phyloP scores from a whole-genome alignment of 2,329 filamentous ascomycete species.

The Bipolaris zeicola region DNA sequence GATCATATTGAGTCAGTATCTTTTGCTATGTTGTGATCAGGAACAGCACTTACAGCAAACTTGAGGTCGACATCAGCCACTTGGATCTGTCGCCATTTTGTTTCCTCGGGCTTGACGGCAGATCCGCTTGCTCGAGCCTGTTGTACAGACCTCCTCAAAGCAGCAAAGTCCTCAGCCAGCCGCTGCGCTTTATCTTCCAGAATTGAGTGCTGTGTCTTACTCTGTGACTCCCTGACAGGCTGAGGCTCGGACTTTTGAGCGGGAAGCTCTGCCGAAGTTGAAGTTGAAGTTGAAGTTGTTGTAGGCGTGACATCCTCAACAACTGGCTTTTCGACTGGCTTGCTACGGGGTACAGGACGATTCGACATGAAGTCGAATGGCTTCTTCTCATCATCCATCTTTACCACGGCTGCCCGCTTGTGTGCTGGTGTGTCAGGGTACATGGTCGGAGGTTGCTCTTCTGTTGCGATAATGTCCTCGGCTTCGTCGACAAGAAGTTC shows the following conservation, averaged over 20 bases:
- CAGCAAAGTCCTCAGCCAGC: constrained; percentile 21
- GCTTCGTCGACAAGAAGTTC: constrained; percentile 29
- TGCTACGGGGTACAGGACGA: constrained; percentile 37
- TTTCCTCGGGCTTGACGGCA: constrained; percentile 14
- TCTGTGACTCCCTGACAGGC: constrained; percentile 7
- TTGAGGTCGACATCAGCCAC: constrained; percentile 39
- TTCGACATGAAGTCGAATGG: constrained; percentile 48
- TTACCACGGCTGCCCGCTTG: constrained; percentile 35
- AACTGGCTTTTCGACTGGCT: constrained; percentile 37
- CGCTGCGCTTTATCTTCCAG: constrained; percentile 24
- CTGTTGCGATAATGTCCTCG: constrained; percentile 19
- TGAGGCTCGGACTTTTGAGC: not conserved
- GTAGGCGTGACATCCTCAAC: constrained; percentile 14
- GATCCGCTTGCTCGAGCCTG: constrained; percentile 14
- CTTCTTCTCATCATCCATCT: constrained; percentile 35
- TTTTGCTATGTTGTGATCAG: too few species aligned
- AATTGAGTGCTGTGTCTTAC: constrained; percentile 15
- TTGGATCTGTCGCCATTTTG: constrained; percentile 36
- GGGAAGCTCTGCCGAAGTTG: not conserved
- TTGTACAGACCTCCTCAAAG: constrained; percentile 21
- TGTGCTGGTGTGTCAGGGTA: constrained; percentile 34
- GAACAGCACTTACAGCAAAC: constrained; percentile 42
- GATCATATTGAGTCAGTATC: constrained; percentile 23
- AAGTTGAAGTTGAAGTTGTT: not conserved
- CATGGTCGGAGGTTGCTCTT: constrained; percentile 28